Evolutionary conservation across 2,329 filamentous ascomycete species (phyloP), one percentile per base, ranked within the genome.

Genomic region (Elsinoe ampelina): DNA sequence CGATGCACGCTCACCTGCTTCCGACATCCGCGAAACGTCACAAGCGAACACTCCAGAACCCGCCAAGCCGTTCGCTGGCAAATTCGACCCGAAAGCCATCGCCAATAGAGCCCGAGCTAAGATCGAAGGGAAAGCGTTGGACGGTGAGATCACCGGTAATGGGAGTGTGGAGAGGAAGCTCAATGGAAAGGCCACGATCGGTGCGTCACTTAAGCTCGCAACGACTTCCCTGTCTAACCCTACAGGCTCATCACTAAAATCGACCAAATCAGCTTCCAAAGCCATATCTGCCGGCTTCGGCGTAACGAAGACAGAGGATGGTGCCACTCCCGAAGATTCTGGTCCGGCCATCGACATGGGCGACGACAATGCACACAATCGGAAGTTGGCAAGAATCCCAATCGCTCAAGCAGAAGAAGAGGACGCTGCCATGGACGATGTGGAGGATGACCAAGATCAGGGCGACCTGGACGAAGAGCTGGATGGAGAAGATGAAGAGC

Each of bases 301-400:
- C 2, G 83, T 97, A 45, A 79, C 80, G 58, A 93, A 89, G 68
- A 74, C 80, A 41, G 77, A 77, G 54, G 72, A 75, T 50, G 89
- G 89, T 55, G 71, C 70, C 19, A 85, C 88, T 54, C 11, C 58
- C 15, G 52, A 59, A 20, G 61, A 65, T 2, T 76, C 81, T 3
- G 76, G 81, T 17, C 89, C 89, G 15, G 89, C 87, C 59, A 76
- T 95, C 19, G 84, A 90, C 63, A 84, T 96, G 64, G 91, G 87
- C 59, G 92, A 96, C 66, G 92, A 96, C 65, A 89, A 95, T 65
- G 85, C 83, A 32, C 86, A 85, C 1, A 84, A 87, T 67, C 87
- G 90, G 69, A 96, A 95, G 74, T 81, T 98, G 62, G 89, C 89
- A 68, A 93, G 91, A 73, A 83, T 98, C 59, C 91, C 92, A 58